Evolutionary conservation across 1,284 basidiomycete genomes (phyloP).

Genomic region (Cryptococcus amylolentus): DNA sequence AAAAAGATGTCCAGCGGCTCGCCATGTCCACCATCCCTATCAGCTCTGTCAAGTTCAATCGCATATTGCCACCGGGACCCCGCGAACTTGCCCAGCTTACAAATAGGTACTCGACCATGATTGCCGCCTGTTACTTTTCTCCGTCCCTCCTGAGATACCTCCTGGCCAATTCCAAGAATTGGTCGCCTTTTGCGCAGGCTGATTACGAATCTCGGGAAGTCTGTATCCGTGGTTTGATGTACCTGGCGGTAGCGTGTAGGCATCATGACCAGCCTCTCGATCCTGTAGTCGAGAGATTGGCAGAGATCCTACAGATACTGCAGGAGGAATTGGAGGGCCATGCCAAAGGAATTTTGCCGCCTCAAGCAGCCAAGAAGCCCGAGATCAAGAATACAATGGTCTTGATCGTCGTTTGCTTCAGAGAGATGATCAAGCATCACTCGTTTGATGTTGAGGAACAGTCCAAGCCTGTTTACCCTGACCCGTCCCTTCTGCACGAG

Average conservation of each 20-base stretch:
- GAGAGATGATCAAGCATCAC: constrained; percentile 60
- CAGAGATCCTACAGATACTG: constrained; percentile 61
- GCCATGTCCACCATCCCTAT: constrained; percentile 76
- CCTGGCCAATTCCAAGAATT: constrained; percentile 52
- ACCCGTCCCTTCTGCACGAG: constrained; percentile 60
- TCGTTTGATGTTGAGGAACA: constrained; percentile 46
- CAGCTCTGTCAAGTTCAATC: constrained; percentile 59
- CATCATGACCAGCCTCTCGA: constrained; percentile 59
- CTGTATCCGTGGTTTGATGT: constrained; percentile 73
- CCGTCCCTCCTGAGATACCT: constrained; percentile 56
- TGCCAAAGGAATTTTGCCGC: background rate
- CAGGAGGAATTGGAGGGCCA: constrained; percentile 56
- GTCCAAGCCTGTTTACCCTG: constrained; percentile 57
- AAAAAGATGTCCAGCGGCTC: constrained; percentile 64
- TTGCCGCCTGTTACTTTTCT: constrained; percentile 72
- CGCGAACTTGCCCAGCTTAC: constrained; percentile 74
- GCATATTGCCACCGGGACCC: constrained; percentile 55
- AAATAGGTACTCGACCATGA: constrained; percentile 77
- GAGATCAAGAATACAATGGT: constrained; percentile 51
- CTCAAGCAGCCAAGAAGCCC: constrained; percentile 22
- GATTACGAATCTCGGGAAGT: constrained; percentile 68
- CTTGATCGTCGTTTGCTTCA: constrained; percentile 61
- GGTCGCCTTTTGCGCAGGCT: constrained; percentile 59
- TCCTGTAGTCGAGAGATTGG: constrained; percentile 64
- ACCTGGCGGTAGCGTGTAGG: constrained; percentile 65